Percentiles rank a stretch among this genome's conserved stretches.
phyloP scores from a whole-genome alignment of 108 stramenopile species.

The Skeletonema marinoi region DNA sequence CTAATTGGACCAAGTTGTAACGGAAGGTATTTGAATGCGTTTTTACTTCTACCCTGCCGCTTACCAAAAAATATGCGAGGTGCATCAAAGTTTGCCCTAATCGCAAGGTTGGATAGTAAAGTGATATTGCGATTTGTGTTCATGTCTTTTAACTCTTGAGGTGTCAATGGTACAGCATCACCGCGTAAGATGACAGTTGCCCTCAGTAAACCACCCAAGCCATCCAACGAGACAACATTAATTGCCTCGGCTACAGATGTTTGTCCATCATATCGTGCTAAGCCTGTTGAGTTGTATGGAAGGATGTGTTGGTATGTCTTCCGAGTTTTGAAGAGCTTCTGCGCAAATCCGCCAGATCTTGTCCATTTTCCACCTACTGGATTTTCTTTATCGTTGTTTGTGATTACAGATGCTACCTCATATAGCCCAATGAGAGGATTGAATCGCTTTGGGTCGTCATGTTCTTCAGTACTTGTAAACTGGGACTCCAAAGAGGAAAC shows the following conservation, averaged over 20 bases:
- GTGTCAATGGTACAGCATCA: conserved; percentile 62
- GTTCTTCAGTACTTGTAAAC: background rate
- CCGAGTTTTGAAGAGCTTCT: conserved; percentile 52
- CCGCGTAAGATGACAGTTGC: conserved; percentile 66
- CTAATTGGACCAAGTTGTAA: conserved; percentile 62
- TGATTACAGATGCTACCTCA: conserved; percentile 56
- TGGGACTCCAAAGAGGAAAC: conserved; percentile 10
- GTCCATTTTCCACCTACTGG: conserved; percentile 88
- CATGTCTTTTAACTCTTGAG: conserved; percentile 23
- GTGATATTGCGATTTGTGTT: conserved; percentile 21
- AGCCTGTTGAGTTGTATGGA: conserved; percentile 44
- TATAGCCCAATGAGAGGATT: conserved; percentile 65
- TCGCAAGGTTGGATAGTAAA: conserved; percentile 56
- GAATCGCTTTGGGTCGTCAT: conserved; percentile 31
- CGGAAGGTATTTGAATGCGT: conserved; percentile 25
- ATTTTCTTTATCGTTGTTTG: conserved; percentile 57
- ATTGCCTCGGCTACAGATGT: conserved; percentile 64
- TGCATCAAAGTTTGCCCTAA: conserved; percentile 69
- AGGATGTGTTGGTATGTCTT: conserved; percentile 70
- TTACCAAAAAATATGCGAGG: conserved; percentile 68
- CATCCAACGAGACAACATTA: conserved; percentile 68
- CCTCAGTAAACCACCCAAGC: conserved; percentile 53
- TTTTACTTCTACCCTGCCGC: background rate
- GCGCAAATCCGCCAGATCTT: conserved; percentile 47
- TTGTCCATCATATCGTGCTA: conserved; percentile 1